These are phyloP conservation scores for Apiospora arundinis DNA, from an alignment of 2,329 filamentous ascomycete species.

Conservation along the genomic window DNA sequence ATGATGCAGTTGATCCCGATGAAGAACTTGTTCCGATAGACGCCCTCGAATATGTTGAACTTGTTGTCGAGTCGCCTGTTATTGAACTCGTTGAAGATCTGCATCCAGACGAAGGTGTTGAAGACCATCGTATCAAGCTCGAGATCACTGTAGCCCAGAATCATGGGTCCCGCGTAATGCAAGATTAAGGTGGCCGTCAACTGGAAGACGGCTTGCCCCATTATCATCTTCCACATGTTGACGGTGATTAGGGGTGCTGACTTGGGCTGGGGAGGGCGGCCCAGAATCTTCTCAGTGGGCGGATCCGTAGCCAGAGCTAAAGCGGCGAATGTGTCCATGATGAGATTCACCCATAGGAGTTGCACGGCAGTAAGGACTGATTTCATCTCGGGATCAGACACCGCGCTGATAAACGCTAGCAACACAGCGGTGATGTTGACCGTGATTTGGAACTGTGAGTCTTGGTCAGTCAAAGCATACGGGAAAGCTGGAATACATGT, in stretches of 20 bases:
- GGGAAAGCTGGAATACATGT: neutral
- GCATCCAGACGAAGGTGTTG: conserved; percentile 76
- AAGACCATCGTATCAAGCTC: conserved; percentile 68
- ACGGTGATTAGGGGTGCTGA: conserved; percentile 75
- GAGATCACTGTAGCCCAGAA: conserved; percentile 56
- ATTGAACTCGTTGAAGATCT: conserved; percentile 75
- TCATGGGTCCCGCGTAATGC: conserved; percentile 64
- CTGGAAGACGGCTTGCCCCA: conserved; percentile 67
- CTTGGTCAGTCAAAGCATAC: neutral
- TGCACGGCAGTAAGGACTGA: conserved; percentile 71
- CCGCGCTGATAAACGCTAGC: conserved; percentile 68
- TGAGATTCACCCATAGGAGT: conserved; percentile 72
- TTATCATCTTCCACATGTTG: conserved; percentile 73
- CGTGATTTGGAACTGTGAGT: conserved; percentile 65
- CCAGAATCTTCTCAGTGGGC: conserved; percentile 61
- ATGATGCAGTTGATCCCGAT: conserved; percentile 63
- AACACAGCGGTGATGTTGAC: conserved; percentile 73
- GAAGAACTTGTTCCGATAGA: conserved; percentile 63
- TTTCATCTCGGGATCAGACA: conserved; percentile 59
- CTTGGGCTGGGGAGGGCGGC: conserved; percentile 63
- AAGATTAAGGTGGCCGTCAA: conserved; percentile 63
- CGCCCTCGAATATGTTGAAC: conserved; percentile 66
- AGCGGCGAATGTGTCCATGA: conserved; percentile 73
- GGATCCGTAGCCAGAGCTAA: conserved; percentile 70
- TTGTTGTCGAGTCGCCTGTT: conserved; percentile 68